These are phyloP conservation scores for Leccinum pachyderme DNA, from an alignment of 1,284 basidiomycete genomes.

Conservation along the genomic window DNA sequence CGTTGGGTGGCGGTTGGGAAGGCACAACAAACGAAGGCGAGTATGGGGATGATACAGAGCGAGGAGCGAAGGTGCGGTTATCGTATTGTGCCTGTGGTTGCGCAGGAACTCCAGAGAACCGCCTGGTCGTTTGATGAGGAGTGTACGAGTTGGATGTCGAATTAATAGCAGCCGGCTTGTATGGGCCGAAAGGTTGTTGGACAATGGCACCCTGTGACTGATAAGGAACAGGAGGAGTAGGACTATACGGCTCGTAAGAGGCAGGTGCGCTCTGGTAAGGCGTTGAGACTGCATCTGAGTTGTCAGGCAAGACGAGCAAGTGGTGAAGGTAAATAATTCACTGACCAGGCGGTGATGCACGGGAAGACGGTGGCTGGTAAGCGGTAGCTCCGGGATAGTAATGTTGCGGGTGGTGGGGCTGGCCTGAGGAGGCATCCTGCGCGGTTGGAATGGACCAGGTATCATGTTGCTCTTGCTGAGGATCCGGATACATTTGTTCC, in stretches of 20 bases:
- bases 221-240: slow-evolving; percentile 11
- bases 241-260: slow-evolving; percentile 21
- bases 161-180: slow-evolving; percentile 31
- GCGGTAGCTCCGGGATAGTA: slow-evolving; percentile 27
- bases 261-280: slow-evolving; percentile 10
- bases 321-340: not conserved
- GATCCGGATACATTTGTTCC: slow-evolving; percentile 32
- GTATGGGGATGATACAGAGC: slow-evolving; percentile 26
- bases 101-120: slow-evolving; percentile 20
- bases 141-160: slow-evolving; percentile 14
- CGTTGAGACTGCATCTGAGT: slow-evolving; percentile 10
- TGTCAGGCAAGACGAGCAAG: slow-evolving; percentile 8
- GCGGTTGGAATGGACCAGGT: slow-evolving; percentile 30
- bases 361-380: slow-evolving; percentile 21
- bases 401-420: slow-evolving; percentile 27
- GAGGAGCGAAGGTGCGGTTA: slow-evolving; percentile 12
- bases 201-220: slow-evolving; percentile 14
- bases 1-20: slow-evolving; percentile 18
- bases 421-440: slow-evolving; percentile 16
- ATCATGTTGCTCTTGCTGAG: slow-evolving; percentile 28
- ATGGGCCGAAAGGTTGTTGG: slow-evolving; percentile 30
- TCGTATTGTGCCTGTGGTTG: slow-evolving; percentile 18
- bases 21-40: slow-evolving; percentile 15
- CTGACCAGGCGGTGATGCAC: slow-evolving; percentile 27
- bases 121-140: slow-evolving; percentile 14